Evolutionary conservation across 2,329 filamentous ascomycete species (phyloP).

Genomic region (Curvularia hawaiiensis): DNA sequence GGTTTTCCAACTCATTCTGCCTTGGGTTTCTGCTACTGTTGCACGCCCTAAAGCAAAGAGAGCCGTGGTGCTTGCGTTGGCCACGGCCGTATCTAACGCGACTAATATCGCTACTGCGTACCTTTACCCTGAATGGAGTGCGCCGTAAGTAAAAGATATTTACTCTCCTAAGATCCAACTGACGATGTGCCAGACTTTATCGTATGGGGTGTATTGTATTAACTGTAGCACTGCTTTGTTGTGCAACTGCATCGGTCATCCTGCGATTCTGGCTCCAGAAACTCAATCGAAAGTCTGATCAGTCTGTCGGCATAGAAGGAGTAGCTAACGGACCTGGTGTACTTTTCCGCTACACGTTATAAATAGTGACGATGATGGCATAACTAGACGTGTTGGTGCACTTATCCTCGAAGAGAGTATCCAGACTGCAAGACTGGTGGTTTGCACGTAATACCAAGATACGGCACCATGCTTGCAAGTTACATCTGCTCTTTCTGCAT

Average conservation of each 20-base stretch:
- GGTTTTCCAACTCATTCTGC: constrained; percentile 39
- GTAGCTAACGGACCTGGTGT: constrained; percentile 18
- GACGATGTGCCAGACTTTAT: constrained; percentile 10
- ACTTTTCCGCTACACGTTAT: constrained; percentile 22
- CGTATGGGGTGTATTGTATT: constrained; percentile 32
- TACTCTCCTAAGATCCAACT: neutral
- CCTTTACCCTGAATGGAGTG: constrained; percentile 25
- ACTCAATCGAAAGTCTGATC: constrained; percentile 22
- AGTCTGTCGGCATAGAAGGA: constrained; percentile 18
- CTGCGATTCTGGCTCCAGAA: constrained; percentile 26
- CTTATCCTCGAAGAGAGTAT: neutral
- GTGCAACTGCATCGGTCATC: constrained; percentile 17
- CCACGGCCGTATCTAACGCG: constrained; percentile 44
- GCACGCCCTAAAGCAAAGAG: constrained; percentile 44
- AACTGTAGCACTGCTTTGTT: constrained; percentile 24
- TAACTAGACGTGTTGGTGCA: neutral
- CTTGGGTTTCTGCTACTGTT: constrained; percentile 43
- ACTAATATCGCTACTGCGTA: constrained; percentile 44
- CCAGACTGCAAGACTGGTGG: neutral
- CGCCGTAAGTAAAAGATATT: constrained; percentile 14
- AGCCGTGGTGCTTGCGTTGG: constrained; percentile 36
- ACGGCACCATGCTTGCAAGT: neutral
- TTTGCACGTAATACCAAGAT: too few relatives aligned
- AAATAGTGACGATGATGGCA: neutral
- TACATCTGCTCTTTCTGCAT: neutral